phyloP scores from a whole-genome alignment of 805 yeast species.

The Metschnikowia matae region DNA sequence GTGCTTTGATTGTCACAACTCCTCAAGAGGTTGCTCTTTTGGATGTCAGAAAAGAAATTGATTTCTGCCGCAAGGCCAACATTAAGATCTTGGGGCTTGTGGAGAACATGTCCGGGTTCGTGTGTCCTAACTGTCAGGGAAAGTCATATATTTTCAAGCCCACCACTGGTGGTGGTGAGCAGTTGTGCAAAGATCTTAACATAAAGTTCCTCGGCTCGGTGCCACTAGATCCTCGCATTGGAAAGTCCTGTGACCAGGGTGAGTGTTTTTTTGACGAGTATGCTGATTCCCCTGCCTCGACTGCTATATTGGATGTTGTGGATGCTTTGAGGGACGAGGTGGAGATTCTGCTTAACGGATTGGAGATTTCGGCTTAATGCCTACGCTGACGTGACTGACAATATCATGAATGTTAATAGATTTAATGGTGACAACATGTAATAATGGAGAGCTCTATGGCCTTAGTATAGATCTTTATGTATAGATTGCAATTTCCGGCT shows the following conservation, averaged over 20 bases:
- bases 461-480: too few species aligned
- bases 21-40: slow-evolving; percentile 96
- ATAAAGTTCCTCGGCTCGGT: slow-evolving; percentile 86
- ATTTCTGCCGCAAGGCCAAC: slow-evolving; percentile 88
- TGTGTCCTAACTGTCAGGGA: slow-evolving; percentile 90
- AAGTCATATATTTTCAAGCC: slow-evolving; percentile 88
- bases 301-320: slow-evolving; percentile 80
- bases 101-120: slow-evolving; percentile 98
- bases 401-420: background rate
- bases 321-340: slow-evolving; percentile 60
- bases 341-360: slow-evolving; percentile 26
- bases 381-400: background rate
- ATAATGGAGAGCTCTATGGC: too few species aligned
- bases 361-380: slow-evolving; percentile 7
- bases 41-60: slow-evolving; percentile 94
- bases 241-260: slow-evolving; percentile 83
- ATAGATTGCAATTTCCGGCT: too few species aligned
- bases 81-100: slow-evolving; percentile 85
- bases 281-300: slow-evolving; percentile 91
- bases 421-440: too few species aligned
- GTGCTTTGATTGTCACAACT: slow-evolving; percentile 91
- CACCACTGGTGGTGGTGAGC: slow-evolving; percentile 95
- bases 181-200: slow-evolving; percentile 71
- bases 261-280: slow-evolving; percentile 74
- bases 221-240: slow-evolving; percentile 94